Conservation (phyloP, 2,329 filamentous ascomycete genomes). For the Pseudogymnoascus sp. region DNA sequence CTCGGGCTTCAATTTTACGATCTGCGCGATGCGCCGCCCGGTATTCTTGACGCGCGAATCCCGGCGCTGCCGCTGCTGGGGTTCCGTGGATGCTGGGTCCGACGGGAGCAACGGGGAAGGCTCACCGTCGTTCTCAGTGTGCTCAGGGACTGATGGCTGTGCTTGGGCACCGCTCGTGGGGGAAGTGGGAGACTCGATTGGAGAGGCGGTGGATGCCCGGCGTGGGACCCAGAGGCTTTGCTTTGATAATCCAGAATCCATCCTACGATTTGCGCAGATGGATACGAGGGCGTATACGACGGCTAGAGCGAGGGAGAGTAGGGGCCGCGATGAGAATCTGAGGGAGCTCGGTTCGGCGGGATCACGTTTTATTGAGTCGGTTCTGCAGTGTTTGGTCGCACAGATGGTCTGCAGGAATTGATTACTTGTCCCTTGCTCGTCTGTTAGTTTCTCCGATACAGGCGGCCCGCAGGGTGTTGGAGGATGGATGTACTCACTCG, state of each 20-base stretch:
- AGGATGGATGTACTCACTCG: neutral
- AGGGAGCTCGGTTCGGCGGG: neutral
- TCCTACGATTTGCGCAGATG: neutral
- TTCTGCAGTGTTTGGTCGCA: constrained; percentile 3
- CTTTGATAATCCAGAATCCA: neutral
- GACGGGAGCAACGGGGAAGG: neutral
- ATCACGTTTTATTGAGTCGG: neutral
- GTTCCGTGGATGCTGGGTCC: neutral
- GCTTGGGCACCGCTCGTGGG: neutral
- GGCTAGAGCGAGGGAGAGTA: neutral
- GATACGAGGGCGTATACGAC: neutral
- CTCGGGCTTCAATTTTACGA: constrained; percentile 62
- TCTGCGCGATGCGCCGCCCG: constrained; percentile 57
- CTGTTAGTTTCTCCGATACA: constrained; percentile 2
- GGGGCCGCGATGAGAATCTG: neutral
- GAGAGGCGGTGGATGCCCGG: neutral
- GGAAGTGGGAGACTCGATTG: neutral
- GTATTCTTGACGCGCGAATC: constrained; percentile 28
- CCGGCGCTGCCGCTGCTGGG: neutral
- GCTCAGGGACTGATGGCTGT: neutral
- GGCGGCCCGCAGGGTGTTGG: neutral
- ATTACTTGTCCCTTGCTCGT: neutral
- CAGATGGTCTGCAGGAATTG: neutral
- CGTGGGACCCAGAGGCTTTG: constrained; percentile 5
- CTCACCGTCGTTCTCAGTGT: neutral